Conservation (phyloP, 345 rosid species). For the Moricandia arvensis region DNA sequence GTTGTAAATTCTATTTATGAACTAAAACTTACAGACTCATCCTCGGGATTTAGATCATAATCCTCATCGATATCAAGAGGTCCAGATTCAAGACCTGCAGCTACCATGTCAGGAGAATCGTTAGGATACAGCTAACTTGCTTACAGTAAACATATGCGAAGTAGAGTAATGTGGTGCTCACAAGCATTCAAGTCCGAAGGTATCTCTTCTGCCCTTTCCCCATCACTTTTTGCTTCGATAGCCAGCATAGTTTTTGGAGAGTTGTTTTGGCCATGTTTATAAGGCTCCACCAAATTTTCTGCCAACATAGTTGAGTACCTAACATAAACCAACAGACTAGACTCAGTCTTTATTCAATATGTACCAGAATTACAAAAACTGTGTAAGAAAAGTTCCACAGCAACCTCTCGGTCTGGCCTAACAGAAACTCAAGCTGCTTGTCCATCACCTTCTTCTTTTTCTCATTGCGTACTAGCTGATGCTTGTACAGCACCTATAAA, state of each 20-base stretch:
- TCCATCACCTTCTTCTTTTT: conserved; percentile 96
- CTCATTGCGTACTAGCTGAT: conserved; percentile 90
- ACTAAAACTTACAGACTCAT: conserved; percentile 64
- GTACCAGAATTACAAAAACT: background rate
- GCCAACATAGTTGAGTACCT: conserved; percentile 99
- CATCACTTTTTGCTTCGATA: conserved; percentile 38
- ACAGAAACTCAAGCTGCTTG: conserved; percentile 92
- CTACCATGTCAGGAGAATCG: conserved; percentile 14
- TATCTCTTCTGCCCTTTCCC: conserved; percentile 35
- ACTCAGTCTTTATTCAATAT: background rate
- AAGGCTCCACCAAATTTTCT: conserved; percentile 79
- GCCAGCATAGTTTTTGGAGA: conserved; percentile 33
- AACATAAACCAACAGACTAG: conserved; percentile 26
- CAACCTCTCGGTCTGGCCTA: conserved; percentile 99
- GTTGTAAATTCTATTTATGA: background rate
- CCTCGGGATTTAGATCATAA: conserved; percentile 57
- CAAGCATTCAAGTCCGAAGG: conserved; percentile 45
- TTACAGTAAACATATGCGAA: conserved; percentile 9
- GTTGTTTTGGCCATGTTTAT: conserved; percentile 43
- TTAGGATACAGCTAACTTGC: conserved; percentile 21
- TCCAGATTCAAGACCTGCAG: conserved; percentile 48
- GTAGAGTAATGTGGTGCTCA: conserved; percentile 39
- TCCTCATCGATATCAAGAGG: conserved; percentile 65
- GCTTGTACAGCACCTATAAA: conserved; percentile 89
- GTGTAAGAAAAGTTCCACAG: conserved; percentile 4